These are phyloP conservation scores for Neoboletus magnificus DNA, from an alignment of 768 basidiomycete species.

Conservation along the genomic window DNA sequence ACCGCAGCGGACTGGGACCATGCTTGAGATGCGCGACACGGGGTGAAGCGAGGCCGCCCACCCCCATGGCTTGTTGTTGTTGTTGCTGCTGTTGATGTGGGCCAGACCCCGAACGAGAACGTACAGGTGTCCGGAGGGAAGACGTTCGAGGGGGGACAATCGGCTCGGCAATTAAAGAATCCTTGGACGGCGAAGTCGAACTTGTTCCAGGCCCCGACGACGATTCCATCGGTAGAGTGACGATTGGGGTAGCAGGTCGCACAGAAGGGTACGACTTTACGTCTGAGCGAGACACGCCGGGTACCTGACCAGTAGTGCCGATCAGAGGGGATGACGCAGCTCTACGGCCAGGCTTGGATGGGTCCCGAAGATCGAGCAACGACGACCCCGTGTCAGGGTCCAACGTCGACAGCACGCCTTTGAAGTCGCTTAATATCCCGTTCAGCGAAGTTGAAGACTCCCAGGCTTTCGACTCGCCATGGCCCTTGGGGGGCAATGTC, in stretches of 20 bases:
- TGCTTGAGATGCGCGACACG: conserved; percentile 36
- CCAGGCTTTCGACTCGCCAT: conserved; percentile 32
- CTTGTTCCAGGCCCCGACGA: conserved; percentile 18
- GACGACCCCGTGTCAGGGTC: conserved; percentile 51
- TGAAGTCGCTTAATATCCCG: conserved; percentile 70
- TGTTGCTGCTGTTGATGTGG: conserved; percentile 12
- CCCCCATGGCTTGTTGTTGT: conserved; percentile 20
- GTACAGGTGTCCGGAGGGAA: conserved; percentile 30
- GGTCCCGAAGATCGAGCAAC: conserved; percentile 62
- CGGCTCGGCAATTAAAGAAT: conserved; percentile 39
- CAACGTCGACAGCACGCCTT: conserved; percentile 65
- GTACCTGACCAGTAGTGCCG: conserved; percentile 33
- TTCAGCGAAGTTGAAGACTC: conserved; percentile 44
- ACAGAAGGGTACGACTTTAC: conserved; percentile 19
- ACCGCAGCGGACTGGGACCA: conserved; percentile 43
- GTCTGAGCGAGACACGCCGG: conserved; percentile 15
- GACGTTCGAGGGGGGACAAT: conserved; percentile 30
- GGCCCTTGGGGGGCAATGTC: conserved; percentile 35
- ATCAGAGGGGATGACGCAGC: conserved; percentile 35
- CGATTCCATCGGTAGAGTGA: conserved; percentile 24
- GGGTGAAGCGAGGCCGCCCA: conserved; percentile 26
- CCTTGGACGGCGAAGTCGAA: conserved; percentile 48
- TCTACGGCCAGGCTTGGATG: conserved; percentile 54
- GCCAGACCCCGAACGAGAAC: conserved; percentile 32
- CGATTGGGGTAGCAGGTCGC: conserved; percentile 18